Evolutionary conservation across 2,329 filamentous ascomycete genomes (phyloP).

Genomic region (Monosporascus cannonballus): DNA sequence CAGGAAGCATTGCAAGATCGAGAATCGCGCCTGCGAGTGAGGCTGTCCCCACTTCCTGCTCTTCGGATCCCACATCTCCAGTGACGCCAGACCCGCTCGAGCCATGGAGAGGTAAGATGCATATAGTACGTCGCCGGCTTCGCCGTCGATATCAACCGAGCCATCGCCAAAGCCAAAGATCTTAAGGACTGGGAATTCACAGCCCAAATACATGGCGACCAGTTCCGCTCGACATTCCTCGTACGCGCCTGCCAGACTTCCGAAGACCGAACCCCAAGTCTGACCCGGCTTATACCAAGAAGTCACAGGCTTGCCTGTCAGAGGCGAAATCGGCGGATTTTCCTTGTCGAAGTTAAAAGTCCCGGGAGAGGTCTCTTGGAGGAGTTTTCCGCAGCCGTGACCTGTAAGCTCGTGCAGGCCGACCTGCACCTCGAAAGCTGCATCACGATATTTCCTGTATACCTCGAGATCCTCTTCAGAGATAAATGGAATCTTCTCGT

Average conservation of each 20-base stretch:
- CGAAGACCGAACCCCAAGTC: slow-evolving; percentile 92
- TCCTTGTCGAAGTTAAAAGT: slow-evolving; percentile 82
- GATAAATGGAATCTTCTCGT: slow-evolving; percentile 91
- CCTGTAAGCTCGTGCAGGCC: slow-evolving; percentile 84
- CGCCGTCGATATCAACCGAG: slow-evolving; percentile 60
- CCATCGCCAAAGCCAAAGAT: slow-evolving; percentile 91
- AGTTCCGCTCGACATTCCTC: slow-evolving; percentile 94
- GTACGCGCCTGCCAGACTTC: slow-evolving; percentile 78
- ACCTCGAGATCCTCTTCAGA: slow-evolving; percentile 68
- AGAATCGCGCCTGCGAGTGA: slow-evolving; percentile 87
- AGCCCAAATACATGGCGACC: slow-evolving; percentile 83
- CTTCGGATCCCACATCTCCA: slow-evolving; percentile 95
- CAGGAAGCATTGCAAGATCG: slow-evolving; percentile 77
- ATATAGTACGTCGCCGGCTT: slow-evolving; percentile 83
- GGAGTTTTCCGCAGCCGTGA: slow-evolving; percentile 87
- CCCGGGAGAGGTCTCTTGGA: slow-evolving; percentile 80
- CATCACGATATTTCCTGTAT: slow-evolving; percentile 77
- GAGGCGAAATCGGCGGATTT: slow-evolving; percentile 74
- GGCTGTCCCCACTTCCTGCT: slow-evolving; percentile 86
- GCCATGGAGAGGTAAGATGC: slow-evolving; percentile 90
- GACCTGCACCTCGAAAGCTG: slow-evolving; percentile 91
- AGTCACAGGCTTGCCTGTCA: slow-evolving; percentile 69
- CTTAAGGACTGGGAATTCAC: slow-evolving; percentile 80
- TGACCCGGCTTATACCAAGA: slow-evolving; percentile 94
- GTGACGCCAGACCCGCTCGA: slow-evolving; percentile 76